Evolutionary conservation across 2,329 filamentous ascomycete genomes (phyloP), one percentile per base, ranked within the genome.

Genomic region (Trichoderma simmonsii): DNA sequence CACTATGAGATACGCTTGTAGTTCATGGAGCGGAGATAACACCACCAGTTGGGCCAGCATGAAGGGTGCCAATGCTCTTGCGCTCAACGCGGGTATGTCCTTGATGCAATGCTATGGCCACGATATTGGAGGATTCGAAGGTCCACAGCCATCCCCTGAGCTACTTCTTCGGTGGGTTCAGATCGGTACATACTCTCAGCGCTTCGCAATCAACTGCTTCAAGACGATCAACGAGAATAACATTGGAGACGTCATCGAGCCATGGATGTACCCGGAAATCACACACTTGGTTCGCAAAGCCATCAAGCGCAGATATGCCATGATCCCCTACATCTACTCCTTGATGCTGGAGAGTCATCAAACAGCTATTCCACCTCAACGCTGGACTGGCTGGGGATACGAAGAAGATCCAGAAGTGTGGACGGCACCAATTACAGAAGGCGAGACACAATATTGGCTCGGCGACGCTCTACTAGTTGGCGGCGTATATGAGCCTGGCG

Each of bases 161-260:
- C 85, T 93, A 2, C 85, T 93, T 0, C 86, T 93, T 3, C 88
- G 91, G 34, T 94, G 92, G 92, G 85, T 93, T 14, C 92, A 93
- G 77, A 85, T 92, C 2, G 92, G 91, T 6, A 87, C 90, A 73
- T 88, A 93, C 81, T 91, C 90, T 1, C 86, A 89, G 0, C 88
- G 91, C 0, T 93, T 93, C 76, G 90, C 91, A 12, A 93, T 93
- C 82, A 93, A 93, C 80, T 93, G 91, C 80, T 93, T 91, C 86
- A 93, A 93, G 82, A 93, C 92, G 0, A 85, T 87, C 0, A 82
- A 86, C 1, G 89, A 93, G 79, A 93, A 90, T 76, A 84, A 84
- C 0, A 85, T 92, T 28, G 91, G 91, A 8, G 91, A 92, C 43
- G 91, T 93, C 11, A 93, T 93, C 72, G 91, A 93, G 81, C 91